Evolutionary conservation across 805 yeast genomes (phyloP).

Genomic region (Candida endomychidarum): DNA sequence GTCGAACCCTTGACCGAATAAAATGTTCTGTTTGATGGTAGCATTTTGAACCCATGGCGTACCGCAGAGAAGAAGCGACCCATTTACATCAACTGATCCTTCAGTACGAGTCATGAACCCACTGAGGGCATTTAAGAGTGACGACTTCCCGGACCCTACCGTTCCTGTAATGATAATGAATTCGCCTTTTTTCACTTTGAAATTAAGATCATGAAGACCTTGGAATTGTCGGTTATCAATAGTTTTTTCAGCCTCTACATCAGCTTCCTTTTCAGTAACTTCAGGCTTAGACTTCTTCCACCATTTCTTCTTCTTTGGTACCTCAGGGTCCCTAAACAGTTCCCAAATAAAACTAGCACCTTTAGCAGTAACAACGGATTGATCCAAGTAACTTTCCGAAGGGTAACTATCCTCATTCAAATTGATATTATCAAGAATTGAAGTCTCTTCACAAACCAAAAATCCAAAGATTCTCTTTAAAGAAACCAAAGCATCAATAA

Average conservation of each 20-base stretch:
- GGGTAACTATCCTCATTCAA: constrained; percentile 25
- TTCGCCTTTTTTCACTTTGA: constrained; percentile 29
- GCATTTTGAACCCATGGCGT: constrained; percentile 39
- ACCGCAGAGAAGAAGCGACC: constrained; percentile 28
- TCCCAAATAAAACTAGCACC: constrained; percentile 14
- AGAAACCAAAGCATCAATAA: constrained; percentile 65
- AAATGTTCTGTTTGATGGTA: constrained; percentile 31
- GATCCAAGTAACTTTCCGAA: constrained; percentile 12
- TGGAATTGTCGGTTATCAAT: constrained; percentile 4
- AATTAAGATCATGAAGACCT: constrained; percentile 27
- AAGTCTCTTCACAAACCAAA: constrained; percentile 44
- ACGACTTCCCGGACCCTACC: constrained; percentile 36
- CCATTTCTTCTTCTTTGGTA: constrained; percentile 9
- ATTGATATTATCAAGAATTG: constrained; percentile 24
- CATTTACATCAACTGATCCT: constrained; percentile 29
- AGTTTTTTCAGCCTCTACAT: neutral
- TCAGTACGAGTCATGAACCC: constrained; percentile 35
- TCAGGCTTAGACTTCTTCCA: constrained; percentile 4
- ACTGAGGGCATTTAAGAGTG: constrained; percentile 35
- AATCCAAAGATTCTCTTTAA: constrained; percentile 54
- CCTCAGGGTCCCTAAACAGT: constrained; percentile 13
- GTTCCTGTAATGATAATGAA: constrained; percentile 35
- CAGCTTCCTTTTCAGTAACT: constrained; percentile 1
- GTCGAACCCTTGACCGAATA: constrained; percentile 26
- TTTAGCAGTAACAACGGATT: constrained; percentile 8